Base-by-base conservation (phyloP, 495 filamentous ascomycete species). In the Xylaria venustula region DNA sequence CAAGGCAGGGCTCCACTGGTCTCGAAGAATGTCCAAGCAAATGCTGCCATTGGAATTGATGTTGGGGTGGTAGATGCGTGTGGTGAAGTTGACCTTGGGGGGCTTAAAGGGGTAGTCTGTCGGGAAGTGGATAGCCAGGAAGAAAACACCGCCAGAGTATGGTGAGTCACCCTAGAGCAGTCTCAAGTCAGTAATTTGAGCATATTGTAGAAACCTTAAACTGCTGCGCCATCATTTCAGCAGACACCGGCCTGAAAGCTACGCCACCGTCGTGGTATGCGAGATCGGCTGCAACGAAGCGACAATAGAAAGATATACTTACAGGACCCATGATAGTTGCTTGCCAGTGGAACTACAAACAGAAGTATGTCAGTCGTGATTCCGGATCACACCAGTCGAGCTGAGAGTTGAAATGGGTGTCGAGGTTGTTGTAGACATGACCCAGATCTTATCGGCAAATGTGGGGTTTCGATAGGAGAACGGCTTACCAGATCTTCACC, bases 31-130 rank as follows among this genome's bases (percentile, higher is more conserved):
- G 72, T 98, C 94, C 69, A 98, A 80, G 78, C 94, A 98, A 79
- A 98, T 98, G 76, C 92, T 97, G 74, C 94, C 94, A 74, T 98
- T 98, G 64, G 92, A 95, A 84, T 98, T 98, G 92, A 98, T 98
- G 80, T 98, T 98, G 70, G 94, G 94, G 82, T 98, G 94, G 75
- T 98, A 98, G 83, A 98, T 98, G 69, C 94, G 88, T 54, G 94
- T 98, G 62, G 91, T 97, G 85, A 98, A 98, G 88, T 97, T 97
- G 79, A 98, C 94, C 85, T 98, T 98, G 55, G 94, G 94, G 41
- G 94, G 95, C 87, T 98, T 98, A 86, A 98, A 98, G 4, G 94
- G 94, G 78, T 98, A 98, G 83, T 98, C 94, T 81, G 94, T 98
- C 64, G 94, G 94, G 85, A 98, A 98, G 80, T 96, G 91, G 70